A percentile compares a stretch with the other conserved stretches of the same genome.
Evolutionary conservation across 345 rosid species (phyloP).

Genomic region (Murraya koenigii): DNA sequence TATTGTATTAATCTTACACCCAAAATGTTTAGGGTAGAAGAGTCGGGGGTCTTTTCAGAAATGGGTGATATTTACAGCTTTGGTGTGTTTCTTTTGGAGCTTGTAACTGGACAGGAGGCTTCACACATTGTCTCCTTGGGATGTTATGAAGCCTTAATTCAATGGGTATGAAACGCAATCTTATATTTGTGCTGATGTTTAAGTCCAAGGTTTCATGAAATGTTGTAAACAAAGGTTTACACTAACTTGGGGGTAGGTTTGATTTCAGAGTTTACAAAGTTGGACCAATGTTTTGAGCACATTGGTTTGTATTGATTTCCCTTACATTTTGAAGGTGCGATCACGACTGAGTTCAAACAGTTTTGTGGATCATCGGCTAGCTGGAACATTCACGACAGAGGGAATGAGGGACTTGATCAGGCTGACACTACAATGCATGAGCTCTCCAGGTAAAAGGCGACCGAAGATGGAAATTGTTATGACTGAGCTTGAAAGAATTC

Average conservation of each 20-base stretch:
- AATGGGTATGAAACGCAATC: conserved; percentile 38
- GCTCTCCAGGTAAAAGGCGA: conserved; percentile 34
- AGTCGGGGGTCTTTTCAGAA: conserved; percentile 36
- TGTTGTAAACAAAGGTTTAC: neutral
- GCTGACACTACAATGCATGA: conserved; percentile 47
- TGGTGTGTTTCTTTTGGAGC: conserved; percentile 70
- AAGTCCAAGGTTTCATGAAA: neutral
- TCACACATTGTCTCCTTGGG: conserved; percentile 21
- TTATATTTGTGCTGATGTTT: neutral
- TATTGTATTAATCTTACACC: neutral
- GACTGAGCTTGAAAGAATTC: conserved; percentile 49
- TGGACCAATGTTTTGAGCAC: neutral
- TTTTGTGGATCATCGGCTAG: conserved; percentile 51
- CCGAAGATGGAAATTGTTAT: conserved; percentile 51
- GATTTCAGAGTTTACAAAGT: neutral
- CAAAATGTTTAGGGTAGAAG: conserved; percentile 33
- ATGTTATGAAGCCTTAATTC: conserved; percentile 39
- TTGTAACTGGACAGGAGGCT: conserved; percentile 50
- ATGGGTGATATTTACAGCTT: conserved; percentile 61
- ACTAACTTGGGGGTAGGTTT: neutral
- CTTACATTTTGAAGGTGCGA: conserved; percentile 36
- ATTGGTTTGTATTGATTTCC: neutral
- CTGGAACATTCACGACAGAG: conserved; percentile 50
- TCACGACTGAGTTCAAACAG: conserved; percentile 31
- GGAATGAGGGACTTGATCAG: conserved; percentile 42